Evolutionary conservation across 768 basidiomycete species (phyloP).

Genomic region (Tylopilus plumbeoviolaceoides): DNA sequence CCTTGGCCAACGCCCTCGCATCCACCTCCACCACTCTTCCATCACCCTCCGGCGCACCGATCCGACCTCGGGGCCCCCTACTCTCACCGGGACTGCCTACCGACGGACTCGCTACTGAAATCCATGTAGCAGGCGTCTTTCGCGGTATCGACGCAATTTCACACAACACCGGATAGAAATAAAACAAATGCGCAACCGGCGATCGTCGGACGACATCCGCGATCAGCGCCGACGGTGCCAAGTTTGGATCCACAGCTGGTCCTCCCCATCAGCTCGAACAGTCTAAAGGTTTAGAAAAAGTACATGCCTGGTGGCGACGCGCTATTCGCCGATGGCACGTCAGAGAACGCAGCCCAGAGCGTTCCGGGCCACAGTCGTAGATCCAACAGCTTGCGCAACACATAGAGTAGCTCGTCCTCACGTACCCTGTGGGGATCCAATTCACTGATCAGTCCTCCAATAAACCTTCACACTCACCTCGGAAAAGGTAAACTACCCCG

Average conservation of each 20-base stretch:
- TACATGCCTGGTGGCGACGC: conserved; percentile 54
- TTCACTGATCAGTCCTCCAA: neutral
- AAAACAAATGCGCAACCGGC: conserved; percentile 78
- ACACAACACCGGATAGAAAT: conserved; percentile 76
- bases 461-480: conserved; percentile 43
- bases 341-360: conserved; percentile 71
- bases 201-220: conserved; percentile 74
- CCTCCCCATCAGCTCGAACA: neutral
- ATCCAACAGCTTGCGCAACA: conserved; percentile 70
- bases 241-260: conserved; percentile 38
- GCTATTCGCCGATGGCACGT: conserved; percentile 54
- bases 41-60: conserved; percentile 18
- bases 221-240: conserved; percentile 53
- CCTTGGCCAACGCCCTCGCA: conserved; percentile 59
- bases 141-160: conserved; percentile 74
- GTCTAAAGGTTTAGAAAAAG: neutral
- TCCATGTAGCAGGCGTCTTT: conserved; percentile 66
- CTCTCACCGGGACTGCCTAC: conserved; percentile 5
- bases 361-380: conserved; percentile 73
- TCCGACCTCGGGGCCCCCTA: conserved; percentile 10
- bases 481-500: conserved; percentile 89
- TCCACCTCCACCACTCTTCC: conserved; percentile 49
- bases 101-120: conserved; percentile 25
- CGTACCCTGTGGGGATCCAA: conserved; percentile 48
- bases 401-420: conserved; percentile 87